Percentiles rank a stretch among this genome's conserved stretches.
These are phyloP conservation scores for Fusarium torreyae DNA, from an alignment of 2,329 filamentous ascomycete genomes.

Conservation along the genomic window DNA sequence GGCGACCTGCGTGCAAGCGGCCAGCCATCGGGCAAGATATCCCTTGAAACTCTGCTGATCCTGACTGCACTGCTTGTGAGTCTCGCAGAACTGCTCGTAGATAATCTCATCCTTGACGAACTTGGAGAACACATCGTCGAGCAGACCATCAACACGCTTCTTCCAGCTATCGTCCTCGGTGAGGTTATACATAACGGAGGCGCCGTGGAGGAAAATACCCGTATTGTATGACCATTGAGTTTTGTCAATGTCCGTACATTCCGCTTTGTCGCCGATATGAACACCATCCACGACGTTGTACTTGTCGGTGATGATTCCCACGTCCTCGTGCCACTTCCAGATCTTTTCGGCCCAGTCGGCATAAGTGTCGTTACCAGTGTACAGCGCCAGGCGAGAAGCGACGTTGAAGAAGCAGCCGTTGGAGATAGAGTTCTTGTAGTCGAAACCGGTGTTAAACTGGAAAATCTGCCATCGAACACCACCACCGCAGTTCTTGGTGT, in stretches of 20 bases:
- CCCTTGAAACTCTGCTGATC: slow-evolving; percentile 85
- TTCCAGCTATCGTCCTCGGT: slow-evolving; percentile 70
- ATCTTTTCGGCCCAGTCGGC: slow-evolving; percentile 80
- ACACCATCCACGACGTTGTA: slow-evolving; percentile 70
- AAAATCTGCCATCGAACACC: slow-evolving; percentile 91
- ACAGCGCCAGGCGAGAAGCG: slow-evolving; percentile 79
- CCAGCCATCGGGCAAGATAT: slow-evolving; percentile 78
- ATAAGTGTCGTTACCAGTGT: slow-evolving; percentile 86
- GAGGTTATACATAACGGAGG: slow-evolving; percentile 74
- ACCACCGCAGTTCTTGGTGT: slow-evolving; percentile 74
- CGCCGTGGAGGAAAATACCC: slow-evolving; percentile 75
- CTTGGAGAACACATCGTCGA: slow-evolving; percentile 63
- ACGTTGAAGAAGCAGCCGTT: slow-evolving; percentile 81
- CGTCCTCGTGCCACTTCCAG: slow-evolving; percentile 74
- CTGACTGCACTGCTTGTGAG: slow-evolving; percentile 71
- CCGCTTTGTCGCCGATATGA: slow-evolving; percentile 54
- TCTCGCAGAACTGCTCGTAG: slow-evolving; percentile 78
- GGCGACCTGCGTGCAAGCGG: slow-evolving; percentile 68
- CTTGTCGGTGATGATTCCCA: slow-evolving; percentile 70
- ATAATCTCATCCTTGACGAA: slow-evolving; percentile 72
- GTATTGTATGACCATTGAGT: slow-evolving; percentile 80
- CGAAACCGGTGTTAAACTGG: slow-evolving; percentile 79
- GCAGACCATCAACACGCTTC: slow-evolving; percentile 70
- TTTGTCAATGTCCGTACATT: slow-evolving; percentile 68
- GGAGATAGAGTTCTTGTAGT: slow-evolving; percentile 78